Percentiles rank a stretch among this genome's conserved stretches.
phyloP scores from a whole-genome alignment of 371 early-diverging fungal species.

The Phascolomyces articulosus region DNA sequence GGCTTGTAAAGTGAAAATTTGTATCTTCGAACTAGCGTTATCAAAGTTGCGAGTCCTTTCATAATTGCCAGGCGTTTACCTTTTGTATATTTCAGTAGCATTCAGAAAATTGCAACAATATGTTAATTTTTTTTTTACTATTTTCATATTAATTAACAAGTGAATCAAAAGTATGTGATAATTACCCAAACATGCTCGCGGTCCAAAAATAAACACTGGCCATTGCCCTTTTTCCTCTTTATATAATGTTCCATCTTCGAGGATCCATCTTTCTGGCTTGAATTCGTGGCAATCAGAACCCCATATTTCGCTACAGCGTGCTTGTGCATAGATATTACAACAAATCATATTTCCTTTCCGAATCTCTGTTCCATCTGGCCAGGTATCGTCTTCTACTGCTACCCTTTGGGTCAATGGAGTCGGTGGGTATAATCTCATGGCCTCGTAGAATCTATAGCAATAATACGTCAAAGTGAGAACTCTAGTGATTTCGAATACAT shows the following conservation, averaged over 20 bases:
- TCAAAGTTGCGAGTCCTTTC: slow-evolving; percentile 41
- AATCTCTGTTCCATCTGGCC: slow-evolving; percentile 71
- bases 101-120: too few species aligned
- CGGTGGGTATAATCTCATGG: slow-evolving; percentile 69
- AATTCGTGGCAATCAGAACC: slow-evolving; percentile 60
- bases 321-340: slow-evolving; percentile 57
- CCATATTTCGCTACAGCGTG: slow-evolving; percentile 58
- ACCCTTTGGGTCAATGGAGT: slow-evolving; percentile 70
- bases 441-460: too few species aligned
- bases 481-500: too few species aligned
- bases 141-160: too few species aligned
- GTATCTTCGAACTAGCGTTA: slow-evolving; percentile 38
- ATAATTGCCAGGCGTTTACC: slow-evolving; percentile 49
- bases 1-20: slow-evolving; percentile 37
- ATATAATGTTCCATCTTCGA: slow-evolving; percentile 30
- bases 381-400: slow-evolving; percentile 64
- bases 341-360: slow-evolving; percentile 54
- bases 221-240: slow-evolving; percentile 45
- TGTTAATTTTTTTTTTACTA: not conserved
- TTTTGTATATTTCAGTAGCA: too few species aligned
- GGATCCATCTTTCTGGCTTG: slow-evolving; percentile 67
- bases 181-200: slow-evolving; percentile 53
- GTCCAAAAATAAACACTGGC: slow-evolving; percentile 69
- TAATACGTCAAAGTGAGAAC: too few species aligned
- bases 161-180: too few species aligned